A percentile compares a stretch with the other conserved stretches of the same genome.
Conservation (phyloP, 2,329 filamentous ascomycete species). For the Talaromyces rugulosus region DNA sequence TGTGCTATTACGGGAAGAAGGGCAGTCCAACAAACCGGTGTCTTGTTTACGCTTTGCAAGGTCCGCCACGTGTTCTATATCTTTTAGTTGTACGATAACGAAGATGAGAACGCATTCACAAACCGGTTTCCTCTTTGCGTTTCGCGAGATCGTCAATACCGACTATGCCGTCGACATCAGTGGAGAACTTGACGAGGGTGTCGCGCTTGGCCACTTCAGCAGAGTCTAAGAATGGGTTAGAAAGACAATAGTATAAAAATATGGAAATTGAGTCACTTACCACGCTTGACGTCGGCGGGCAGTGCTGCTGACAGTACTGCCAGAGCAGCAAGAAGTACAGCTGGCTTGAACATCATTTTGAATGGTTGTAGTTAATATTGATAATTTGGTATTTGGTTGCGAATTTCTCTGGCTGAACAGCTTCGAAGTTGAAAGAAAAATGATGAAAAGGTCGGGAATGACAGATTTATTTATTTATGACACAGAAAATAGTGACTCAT, state of each 20-base stretch:
- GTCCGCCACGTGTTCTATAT: too few relatives aligned
- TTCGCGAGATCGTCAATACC: background rate
- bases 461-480: background rate
- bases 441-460: background rate
- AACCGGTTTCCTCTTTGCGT: background rate
- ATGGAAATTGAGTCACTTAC: background rate
- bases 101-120: background rate
- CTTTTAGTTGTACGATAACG: too few relatives aligned
- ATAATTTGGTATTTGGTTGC: background rate
- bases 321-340: background rate
- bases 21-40: background rate
- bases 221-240: background rate
- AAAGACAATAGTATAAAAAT: background rate
- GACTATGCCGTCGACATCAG: too few relatives aligned
- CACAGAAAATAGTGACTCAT: background rate
- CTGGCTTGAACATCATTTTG: background rate
- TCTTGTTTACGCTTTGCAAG: background rate
- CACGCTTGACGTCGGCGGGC: background rate
- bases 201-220: too few relatives aligned
- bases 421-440: background rate
- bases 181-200: background rate
- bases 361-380: background rate
- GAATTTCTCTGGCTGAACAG: background rate
- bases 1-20: background rate
- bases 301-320: background rate